Conservation (phyloP, 106 monocot genomes). For the Dactylorhiza incarnata region DNA sequence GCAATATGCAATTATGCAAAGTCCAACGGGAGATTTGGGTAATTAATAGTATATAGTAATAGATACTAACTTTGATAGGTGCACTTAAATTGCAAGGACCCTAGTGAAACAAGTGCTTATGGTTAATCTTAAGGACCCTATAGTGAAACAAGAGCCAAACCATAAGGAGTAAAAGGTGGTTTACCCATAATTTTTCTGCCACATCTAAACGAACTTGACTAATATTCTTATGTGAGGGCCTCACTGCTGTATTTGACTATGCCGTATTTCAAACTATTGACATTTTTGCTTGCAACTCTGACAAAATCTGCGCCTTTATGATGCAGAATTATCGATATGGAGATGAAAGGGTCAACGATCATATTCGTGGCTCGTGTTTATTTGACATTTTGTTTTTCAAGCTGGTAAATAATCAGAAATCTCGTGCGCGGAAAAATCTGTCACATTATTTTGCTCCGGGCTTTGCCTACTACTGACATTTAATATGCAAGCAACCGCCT, state of each 20-base stretch:
- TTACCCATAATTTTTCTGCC: neutral
- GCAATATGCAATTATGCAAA: no score
- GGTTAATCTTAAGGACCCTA: no score
- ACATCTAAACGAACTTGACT: neutral
- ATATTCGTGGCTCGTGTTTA: neutral
- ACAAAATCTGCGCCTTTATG: neutral
- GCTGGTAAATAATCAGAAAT: neutral
- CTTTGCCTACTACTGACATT: neutral
- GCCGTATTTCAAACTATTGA: neutral
- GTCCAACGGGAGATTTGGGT: no score
- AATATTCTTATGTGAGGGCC: neutral
- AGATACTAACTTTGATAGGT: no score
- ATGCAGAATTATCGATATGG: slow-evolving; percentile 2
- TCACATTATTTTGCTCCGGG: neutral
- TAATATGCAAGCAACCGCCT: neutral
- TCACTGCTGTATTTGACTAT: neutral
- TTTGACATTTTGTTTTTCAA: neutral
- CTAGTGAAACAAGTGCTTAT: no score
- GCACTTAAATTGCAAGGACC: no score
- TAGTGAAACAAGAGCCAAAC: no score
- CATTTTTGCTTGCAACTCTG: neutral
- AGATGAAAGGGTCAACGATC: slow-evolving; percentile 4
- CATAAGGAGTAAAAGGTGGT: no score
- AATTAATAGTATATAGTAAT: no score
- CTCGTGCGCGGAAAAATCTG: neutral